Percentiles rank a stretch among this genome's conserved stretches.
These are phyloP conservation scores for Acer yangbiense DNA, from an alignment of 345 rosid species.

Conservation along the genomic window DNA sequence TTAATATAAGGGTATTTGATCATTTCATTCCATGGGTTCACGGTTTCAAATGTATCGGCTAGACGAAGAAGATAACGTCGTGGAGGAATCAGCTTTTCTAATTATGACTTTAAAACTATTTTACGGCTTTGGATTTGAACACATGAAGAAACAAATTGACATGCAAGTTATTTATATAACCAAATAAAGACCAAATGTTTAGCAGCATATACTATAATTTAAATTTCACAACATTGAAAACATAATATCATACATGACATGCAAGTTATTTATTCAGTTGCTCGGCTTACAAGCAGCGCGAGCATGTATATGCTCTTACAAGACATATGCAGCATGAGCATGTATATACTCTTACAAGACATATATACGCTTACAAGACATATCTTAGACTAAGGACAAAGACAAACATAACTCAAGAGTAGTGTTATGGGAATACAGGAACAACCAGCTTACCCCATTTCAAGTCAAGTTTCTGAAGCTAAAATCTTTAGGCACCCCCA, in stretches of 20 bases:
- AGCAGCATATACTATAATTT: neutral
- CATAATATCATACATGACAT: neutral
- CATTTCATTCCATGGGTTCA: too few species aligned
- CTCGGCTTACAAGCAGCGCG: neutral
- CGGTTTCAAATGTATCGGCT: too few species aligned
- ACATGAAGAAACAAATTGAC: too few species aligned
- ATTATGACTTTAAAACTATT: too few species aligned
- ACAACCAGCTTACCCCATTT: neutral
- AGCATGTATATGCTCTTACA: too few species aligned
- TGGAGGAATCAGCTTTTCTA: too few species aligned
- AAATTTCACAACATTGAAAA: neutral
- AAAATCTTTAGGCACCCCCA: slow-evolving; percentile 27
- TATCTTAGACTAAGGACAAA: neutral
- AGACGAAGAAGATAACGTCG: too few species aligned
- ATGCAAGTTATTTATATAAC: too few species aligned
- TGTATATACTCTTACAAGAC: too few species aligned
- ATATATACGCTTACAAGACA: neutral
- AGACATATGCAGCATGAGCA: too few species aligned
- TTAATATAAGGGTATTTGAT: neutral
- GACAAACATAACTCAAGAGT: neutral
- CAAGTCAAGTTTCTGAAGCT: neutral
- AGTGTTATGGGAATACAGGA: neutral
- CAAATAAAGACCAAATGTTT: too few species aligned
- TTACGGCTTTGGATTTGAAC: too few species aligned
- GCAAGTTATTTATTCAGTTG: neutral